Base-by-base conservation (phyloP, 2,329 filamentous ascomycete species). In the Pyrenochaeta sp. region DNA sequence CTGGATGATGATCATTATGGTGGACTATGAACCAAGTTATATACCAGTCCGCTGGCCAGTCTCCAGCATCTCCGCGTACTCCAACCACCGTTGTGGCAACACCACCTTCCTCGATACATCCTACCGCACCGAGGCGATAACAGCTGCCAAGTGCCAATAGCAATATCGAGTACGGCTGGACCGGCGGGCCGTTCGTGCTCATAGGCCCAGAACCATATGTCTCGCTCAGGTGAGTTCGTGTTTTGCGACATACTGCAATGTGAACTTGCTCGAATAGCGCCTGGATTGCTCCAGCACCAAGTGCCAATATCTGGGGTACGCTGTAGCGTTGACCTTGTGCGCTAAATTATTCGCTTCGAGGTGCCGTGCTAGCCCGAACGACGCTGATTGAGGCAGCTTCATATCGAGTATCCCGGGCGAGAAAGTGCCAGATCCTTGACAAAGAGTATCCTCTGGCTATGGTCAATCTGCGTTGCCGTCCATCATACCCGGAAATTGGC, bases 131-230 rank as follows among this genome's bases (percentile, higher is more conserved):
- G 60, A 64, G 54, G 53, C 52, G 57, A 65, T 59, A 68, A 55
- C 58, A 62, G 43, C 43, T 54, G 71, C 71, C 68, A 74, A 75
- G 71, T 17, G 32, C 18, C 23, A 45, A 29, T 49, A 55, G 51
- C 56, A 74, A 73, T 75, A 72, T 75, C 51, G 52, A 68, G 59
- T 68, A 70, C 72, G 69, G 61, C 40, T 69, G 66, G 69, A 62
- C 65, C 68, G 68, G 64, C 66, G 65, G 66, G 61, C 66, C 67
- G 66, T 54, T 61, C 49, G 40, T 51, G 56, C 42, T 64, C 60
- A 68, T 64, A 66, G 66, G 68, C 66, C 55, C 45, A 67, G 55
- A 66, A 48, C 39, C 37, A 33, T 57, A 42, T 35, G 37, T 29
- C 47, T 17, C 51, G 55, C 61, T 69, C 62, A 68, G 67, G 61